Percentiles rank a stretch among this genome's conserved stretches.
These are phyloP conservation scores for Aureobasidium zeae DNA, from an alignment of 2,329 filamentous ascomycete species.

Conservation along the genomic window DNA sequence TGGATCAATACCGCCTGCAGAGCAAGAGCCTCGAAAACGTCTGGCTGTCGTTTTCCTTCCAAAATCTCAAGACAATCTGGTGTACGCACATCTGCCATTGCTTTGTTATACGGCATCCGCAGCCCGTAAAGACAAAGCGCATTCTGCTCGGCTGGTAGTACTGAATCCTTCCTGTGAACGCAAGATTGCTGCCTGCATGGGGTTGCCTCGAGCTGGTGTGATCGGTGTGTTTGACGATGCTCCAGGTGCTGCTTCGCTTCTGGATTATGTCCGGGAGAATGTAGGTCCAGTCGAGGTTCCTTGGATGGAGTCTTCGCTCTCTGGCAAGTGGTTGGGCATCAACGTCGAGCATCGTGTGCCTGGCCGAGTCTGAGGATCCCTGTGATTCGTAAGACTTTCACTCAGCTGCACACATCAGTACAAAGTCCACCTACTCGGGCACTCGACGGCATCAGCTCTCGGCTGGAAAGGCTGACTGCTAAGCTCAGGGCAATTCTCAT, in stretches of 20 bases:
- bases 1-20: not conserved
- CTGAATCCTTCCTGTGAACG: constrained; percentile 14
- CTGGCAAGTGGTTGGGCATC: constrained; percentile 11
- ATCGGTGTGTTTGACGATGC: constrained; percentile 15
- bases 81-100: constrained; percentile 18
- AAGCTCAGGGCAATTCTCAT: no score
- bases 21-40: not conserved
- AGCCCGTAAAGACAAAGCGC: not conserved
- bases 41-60: constrained; percentile 24
- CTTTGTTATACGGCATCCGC: constrained; percentile 16
- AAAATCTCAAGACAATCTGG: constrained; percentile 13
- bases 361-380: not conserved
- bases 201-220: constrained; percentile 15
- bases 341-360: not conserved
- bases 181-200: constrained; percentile 12
- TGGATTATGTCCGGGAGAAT: constrained; percentile 15
- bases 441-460: no score
- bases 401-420: no score
- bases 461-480: no score
- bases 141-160: constrained; percentile 16
- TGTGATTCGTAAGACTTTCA: no score
- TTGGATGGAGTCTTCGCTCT: constrained; percentile 6
- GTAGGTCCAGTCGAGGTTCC: constrained; percentile 10
- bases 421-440: no score
- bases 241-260: constrained; percentile 3